phyloP scores from a whole-genome alignment of 371 early-diverging fungal genomes.

The Syncephalastrum sp. region DNA sequence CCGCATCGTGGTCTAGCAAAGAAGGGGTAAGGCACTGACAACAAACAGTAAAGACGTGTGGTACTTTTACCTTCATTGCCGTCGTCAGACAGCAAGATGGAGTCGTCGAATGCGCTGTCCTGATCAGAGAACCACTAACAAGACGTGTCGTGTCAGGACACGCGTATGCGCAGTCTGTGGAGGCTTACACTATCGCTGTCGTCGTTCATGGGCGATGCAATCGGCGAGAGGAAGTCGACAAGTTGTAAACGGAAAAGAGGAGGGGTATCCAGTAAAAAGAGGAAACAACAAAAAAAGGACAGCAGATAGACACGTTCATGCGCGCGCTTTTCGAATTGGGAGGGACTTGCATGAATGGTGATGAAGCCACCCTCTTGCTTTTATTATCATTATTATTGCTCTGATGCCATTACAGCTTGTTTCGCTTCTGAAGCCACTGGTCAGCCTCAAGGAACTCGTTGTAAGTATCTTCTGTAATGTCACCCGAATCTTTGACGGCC shows the following conservation, averaged over 20 bases:
- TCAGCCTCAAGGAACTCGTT: slow-evolving; percentile 46
- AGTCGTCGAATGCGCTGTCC: no score
- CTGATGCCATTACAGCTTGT: not conserved
- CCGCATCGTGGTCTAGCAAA: not conserved
- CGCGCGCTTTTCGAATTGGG: not conserved
- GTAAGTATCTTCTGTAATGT: slow-evolving; percentile 19
- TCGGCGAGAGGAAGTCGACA: no score
- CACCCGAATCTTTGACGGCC: slow-evolving; percentile 24
- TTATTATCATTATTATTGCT: not conserved
- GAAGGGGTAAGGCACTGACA: slow-evolving; percentile 1
- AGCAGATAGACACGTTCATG: not conserved
- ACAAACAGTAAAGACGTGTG: not conserved
- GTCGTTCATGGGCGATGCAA: no score
- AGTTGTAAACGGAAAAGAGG: no score
- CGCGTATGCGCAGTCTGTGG: no score
- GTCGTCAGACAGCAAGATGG: no score
- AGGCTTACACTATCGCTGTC: no score
- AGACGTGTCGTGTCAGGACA: no score
- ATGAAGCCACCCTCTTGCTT: not conserved
- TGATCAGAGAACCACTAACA: no score
- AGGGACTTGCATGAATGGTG: not conserved
- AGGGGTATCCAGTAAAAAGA: not conserved
- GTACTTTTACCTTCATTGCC: no score
- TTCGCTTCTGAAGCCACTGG: slow-evolving; percentile 36
- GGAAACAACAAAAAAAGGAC: not conserved